Evolutionary conservation across 2,329 filamentous ascomycete genomes (phyloP).

Genomic region (Trichoderma sp.): DNA sequence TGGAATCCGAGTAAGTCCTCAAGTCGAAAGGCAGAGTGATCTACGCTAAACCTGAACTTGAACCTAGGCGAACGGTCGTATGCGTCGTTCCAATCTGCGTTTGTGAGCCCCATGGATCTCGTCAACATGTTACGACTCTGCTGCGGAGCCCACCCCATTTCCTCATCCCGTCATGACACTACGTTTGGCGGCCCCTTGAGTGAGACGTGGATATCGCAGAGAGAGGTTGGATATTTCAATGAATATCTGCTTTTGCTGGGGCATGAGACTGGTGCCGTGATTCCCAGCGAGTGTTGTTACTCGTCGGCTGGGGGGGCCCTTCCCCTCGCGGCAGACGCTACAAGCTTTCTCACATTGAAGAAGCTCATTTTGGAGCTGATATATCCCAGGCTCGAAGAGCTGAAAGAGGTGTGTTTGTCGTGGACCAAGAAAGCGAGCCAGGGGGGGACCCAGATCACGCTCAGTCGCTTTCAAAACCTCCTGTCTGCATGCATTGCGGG

Average conservation of each 20-base stretch:
- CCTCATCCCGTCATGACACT: slow-evolving; percentile 38
- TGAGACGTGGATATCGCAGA: slow-evolving; percentile 52
- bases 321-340: slow-evolving; percentile 37
- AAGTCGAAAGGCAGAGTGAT: not conserved
- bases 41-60: not conserved
- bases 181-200: slow-evolving; percentile 52
- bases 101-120: slow-evolving; percentile 67
- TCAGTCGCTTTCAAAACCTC: slow-evolving; percentile 56
- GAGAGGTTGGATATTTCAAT: slow-evolving; percentile 49
- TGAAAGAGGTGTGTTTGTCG: slow-evolving; percentile 49
- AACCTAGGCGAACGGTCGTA: slow-evolving; percentile 67
- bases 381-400: slow-evolving; percentile 54
- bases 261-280: slow-evolving; percentile 26
- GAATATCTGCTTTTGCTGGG: slow-evolving; percentile 60
- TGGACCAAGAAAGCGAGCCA: slow-evolving; percentile 53
- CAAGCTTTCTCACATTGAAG: slow-evolving; percentile 47
- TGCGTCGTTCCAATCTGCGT: slow-evolving; percentile 64
- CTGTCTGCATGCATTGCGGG: slow-evolving; percentile 52
- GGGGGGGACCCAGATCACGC: slow-evolving; percentile 52
- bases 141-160: slow-evolving; percentile 54
- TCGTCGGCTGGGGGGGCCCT: slow-evolving; percentile 25
- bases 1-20: slow-evolving; percentile 74
- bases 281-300: slow-evolving; percentile 10
- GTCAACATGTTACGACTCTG: slow-evolving; percentile 70
- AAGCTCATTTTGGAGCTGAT: slow-evolving; percentile 58